These are phyloP conservation scores for Fraxinus dipetala DNA, from an alignment of 305 asterid genomes.

Conservation along the genomic window DNA sequence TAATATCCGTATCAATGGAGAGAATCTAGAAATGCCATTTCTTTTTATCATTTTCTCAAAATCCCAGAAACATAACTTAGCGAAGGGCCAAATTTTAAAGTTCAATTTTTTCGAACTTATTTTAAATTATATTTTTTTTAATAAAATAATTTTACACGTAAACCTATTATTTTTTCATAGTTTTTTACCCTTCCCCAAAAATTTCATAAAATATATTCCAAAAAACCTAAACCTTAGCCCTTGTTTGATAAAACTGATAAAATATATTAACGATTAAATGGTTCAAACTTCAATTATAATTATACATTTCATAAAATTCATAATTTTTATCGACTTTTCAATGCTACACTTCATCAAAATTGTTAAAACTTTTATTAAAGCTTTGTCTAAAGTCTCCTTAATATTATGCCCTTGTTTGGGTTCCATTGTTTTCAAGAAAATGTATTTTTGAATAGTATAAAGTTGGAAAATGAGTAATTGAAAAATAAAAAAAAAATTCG, in stretches of 20 bases:
- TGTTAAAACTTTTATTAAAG: neutral
- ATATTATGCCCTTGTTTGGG: neutral
- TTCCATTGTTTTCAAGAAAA: no score
- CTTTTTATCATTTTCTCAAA: slow-evolving; percentile 35
- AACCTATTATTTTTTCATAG: neutral
- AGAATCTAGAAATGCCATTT: slow-evolving; percentile 64
- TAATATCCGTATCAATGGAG: slow-evolving; percentile 45
- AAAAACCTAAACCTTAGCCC: neutral
- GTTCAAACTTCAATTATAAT: neutral
- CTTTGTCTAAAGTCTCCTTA: neutral
- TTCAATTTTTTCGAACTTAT: neutral
- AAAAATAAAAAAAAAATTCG: no score
- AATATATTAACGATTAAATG: neutral
- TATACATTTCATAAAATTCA: no score
- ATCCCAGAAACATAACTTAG: slow-evolving; percentile 28
- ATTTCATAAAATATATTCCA: neutral
- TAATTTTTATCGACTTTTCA: neutral
- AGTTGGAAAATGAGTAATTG: neutral
- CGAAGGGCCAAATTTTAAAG: neutral
- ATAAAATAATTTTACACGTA: neutral
- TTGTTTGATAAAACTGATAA: neutral
- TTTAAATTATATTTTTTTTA: neutral
- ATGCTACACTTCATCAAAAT: neutral
- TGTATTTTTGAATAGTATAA: neutral
- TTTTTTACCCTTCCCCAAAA: neutral